phyloP scores from a whole-genome alignment of 441 rosid genomes.

The Gossypium trilobum region DNA sequence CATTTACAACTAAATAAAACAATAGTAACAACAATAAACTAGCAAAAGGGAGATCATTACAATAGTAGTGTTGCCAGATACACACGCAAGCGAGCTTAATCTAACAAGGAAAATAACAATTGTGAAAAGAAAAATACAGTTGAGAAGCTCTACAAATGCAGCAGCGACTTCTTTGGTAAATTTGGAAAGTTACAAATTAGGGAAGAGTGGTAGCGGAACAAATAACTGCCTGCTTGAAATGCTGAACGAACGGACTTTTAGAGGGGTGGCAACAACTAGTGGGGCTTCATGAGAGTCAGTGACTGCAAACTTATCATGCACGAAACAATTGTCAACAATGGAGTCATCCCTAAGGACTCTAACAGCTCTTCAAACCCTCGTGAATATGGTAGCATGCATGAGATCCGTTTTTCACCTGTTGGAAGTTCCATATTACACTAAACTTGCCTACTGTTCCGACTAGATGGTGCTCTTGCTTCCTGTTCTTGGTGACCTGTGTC shows the following conservation, averaged over 20 bases:
- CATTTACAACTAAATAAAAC: no score
- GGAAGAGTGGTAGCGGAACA: not conserved
- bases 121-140: no score
- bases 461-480: conserved; percentile 91
- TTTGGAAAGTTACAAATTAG: not conserved
- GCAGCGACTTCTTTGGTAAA: no score
- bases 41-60: no score
- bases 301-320: conserved; percentile 90
- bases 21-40: no score
- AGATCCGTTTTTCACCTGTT: conserved; percentile 45
- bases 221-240: conserved; percentile 63
- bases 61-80: no score
- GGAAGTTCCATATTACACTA: conserved; percentile 93
- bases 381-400: conserved; percentile 83
- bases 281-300: conserved; percentile 91
- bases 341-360: conserved; percentile 81
- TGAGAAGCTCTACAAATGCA: no score
- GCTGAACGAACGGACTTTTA: conserved; percentile 94
- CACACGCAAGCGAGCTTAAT: no score
- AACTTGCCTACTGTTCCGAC: conserved; percentile 56
- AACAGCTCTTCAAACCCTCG: conserved; percentile 91
- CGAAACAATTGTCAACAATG: conserved; percentile 88
- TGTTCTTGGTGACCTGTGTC: conserved; percentile 72
- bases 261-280: conserved; percentile 78
- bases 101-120: not conserved